A percentile compares a stretch with the other conserved stretches of the same genome.
Evolutionary conservation across 1,139 yeast species (phyloP).

Genomic region (Nakaseomyces glabratus): DNA sequence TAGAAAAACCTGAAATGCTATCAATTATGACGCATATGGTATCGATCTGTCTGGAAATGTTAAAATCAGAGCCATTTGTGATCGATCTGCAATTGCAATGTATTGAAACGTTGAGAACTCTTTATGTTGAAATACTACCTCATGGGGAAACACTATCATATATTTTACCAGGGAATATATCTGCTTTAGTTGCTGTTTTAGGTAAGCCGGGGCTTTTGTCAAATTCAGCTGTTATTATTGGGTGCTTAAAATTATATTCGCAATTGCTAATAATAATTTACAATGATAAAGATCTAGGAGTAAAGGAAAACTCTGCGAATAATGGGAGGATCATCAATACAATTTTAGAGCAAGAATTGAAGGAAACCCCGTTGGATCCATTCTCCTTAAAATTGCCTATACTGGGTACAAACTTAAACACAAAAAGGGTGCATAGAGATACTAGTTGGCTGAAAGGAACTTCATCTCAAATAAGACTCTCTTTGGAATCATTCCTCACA

Average conservation of each 20-base stretch:
- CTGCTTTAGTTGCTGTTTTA: constrained; percentile 39
- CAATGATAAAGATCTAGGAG: constrained; percentile 35
- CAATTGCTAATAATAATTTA: constrained; percentile 34
- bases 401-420: neutral
- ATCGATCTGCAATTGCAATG: constrained; percentile 33
- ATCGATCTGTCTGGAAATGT: constrained; percentile 36
- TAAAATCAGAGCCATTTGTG: constrained; percentile 23
- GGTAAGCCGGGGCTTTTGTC: constrained; percentile 32
- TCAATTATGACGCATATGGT: constrained; percentile 44
- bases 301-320: neutral
- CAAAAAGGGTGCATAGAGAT: constrained; percentile 36
- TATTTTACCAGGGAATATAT: constrained; percentile 50
- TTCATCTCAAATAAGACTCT: constrained; percentile 43
- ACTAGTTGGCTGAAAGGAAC: constrained; percentile 59
- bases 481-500: constrained; percentile 33
- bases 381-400: constrained; percentile 8
- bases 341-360: neutral
- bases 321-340: neutral
- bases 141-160: constrained; percentile 46
- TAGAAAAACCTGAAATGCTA: constrained; percentile 24
- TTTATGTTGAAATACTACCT: constrained; percentile 32
- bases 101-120: constrained; percentile 31
- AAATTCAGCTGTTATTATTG: constrained; percentile 36
- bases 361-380: neutral
- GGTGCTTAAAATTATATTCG: constrained; percentile 31